A percentile compares a stretch with the other conserved stretches of the same genome.
These are phyloP conservation scores for Emergomyces orientalis DNA, from an alignment of 2,329 filamentous ascomycete genomes.

Conservation along the genomic window DNA sequence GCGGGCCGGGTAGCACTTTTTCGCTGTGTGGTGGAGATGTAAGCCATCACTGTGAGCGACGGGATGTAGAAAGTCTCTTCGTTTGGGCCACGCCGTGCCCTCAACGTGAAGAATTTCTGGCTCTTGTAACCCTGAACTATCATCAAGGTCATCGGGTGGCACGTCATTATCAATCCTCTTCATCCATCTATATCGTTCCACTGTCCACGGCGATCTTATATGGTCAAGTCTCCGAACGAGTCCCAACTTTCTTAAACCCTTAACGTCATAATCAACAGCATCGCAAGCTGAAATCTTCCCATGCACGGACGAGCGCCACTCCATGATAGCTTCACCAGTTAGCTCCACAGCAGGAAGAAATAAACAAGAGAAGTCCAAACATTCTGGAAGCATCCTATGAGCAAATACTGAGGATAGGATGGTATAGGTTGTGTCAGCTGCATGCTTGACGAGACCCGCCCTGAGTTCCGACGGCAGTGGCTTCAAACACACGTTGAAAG, in stretches of 20 bases:
- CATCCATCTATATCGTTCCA: conserved; percentile 16
- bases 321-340: conserved; percentile 7
- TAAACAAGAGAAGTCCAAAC: conserved; percentile 18
- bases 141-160: neutral
- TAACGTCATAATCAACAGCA: conserved; percentile 5
- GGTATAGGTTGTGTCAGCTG: conserved; percentile 16
- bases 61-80: conserved; percentile 27
- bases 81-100: conserved; percentile 24
- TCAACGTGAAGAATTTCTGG: conserved; percentile 19
- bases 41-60: conserved; percentile 14
- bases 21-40: conserved; percentile 17
- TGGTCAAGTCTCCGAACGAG: conserved; percentile 16
- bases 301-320: conserved; percentile 18
- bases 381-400: conserved; percentile 14
- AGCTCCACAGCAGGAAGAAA: conserved; percentile 17
- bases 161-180: conserved; percentile 9
- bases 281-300: conserved; percentile 11
- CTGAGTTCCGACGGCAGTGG: conserved; percentile 8
- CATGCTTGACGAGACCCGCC: conserved; percentile 9
- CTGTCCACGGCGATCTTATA: conserved; percentile 15
- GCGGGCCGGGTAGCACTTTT: conserved; percentile 14
- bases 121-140: conserved; percentile 4
- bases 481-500: conserved; percentile 16
- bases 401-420: conserved; percentile 18
- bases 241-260: conserved; percentile 14